phyloP scores from a whole-genome alignment of 352 stramenopile species.

The Blastocystis sp. region DNA sequence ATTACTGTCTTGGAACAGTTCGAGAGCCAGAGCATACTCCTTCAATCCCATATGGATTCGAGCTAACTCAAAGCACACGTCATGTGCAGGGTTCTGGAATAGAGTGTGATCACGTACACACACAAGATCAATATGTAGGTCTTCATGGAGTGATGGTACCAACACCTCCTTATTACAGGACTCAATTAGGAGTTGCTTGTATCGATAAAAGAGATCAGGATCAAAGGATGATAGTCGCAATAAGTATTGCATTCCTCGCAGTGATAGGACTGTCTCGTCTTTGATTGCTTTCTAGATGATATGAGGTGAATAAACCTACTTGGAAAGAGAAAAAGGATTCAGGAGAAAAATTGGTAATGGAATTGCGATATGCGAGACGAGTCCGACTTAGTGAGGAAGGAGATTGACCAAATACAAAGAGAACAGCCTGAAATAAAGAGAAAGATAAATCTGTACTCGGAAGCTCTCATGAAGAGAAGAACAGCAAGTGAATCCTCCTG shows the following conservation, averaged over 20 bases:
- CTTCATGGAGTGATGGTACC: neutral
- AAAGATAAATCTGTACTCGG: neutral
- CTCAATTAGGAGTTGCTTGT: slow-evolving; percentile 11
- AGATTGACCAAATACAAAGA: neutral
- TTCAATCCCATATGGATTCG: slow-evolving; percentile 65
- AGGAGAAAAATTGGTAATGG: neutral
- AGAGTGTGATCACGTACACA: slow-evolving; percentile 36
- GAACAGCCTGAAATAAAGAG: neutral
- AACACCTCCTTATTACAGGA: neutral
- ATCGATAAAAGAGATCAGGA: slow-evolving; percentile 14
- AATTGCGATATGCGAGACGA: neutral
- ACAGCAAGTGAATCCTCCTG: neutral
- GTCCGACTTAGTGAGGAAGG: neutral
- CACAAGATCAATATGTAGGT: slow-evolving; percentile 55
- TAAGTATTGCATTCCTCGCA: neutral
- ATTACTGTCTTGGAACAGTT: slow-evolving; percentile 59
- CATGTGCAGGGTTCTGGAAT: neutral
- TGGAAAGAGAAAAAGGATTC: slow-evolving; percentile 18
- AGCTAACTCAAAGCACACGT: slow-evolving; percentile 66
- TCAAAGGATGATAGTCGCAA: slow-evolving; percentile 35
- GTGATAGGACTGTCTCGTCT: neutral
- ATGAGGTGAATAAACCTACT: neutral
- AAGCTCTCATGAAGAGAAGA: neutral
- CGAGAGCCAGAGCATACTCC: slow-evolving; percentile 27
- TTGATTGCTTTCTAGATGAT: neutral